Evolutionary conservation across 306 rosid species (phyloP).

Genomic region (Gynostemma pentaphyllum): DNA sequence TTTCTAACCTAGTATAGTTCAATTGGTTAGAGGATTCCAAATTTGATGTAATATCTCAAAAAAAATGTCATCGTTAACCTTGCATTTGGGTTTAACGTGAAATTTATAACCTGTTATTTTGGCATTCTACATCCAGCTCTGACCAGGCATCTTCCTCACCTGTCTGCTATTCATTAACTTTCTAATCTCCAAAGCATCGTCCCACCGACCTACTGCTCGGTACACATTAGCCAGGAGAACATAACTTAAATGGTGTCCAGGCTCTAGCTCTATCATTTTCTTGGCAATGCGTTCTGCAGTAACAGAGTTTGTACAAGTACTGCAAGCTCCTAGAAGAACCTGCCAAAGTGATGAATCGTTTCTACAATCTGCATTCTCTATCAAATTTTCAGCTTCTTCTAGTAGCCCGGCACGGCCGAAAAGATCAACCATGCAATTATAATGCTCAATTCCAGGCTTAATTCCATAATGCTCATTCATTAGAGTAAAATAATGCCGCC

Average conservation of each 20-base stretch:
- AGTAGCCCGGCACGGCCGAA: slow-evolving; percentile 70
- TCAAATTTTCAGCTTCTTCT: slow-evolving; percentile 69
- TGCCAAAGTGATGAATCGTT: slow-evolving; percentile 58
- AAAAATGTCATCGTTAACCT: neutral
- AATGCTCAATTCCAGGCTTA: slow-evolving; percentile 65
- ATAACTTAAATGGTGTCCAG: slow-evolving; percentile 62
- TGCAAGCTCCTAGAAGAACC: slow-evolving; percentile 86
- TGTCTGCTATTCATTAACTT: slow-evolving; percentile 68
- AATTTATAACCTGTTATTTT: slow-evolving; percentile 18
- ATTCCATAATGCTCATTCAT: slow-evolving; percentile 50
- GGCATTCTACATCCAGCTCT: slow-evolving; percentile 66
- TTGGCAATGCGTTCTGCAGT: slow-evolving; percentile 73
- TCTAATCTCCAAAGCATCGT: slow-evolving; percentile 56
- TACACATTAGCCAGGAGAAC: slow-evolving; percentile 69
- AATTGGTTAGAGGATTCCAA: too few relatives aligned
- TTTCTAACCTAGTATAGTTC: too few relatives aligned
- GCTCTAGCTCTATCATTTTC: slow-evolving; percentile 65
- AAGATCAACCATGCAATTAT: slow-evolving; percentile 73
- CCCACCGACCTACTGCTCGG: slow-evolving; percentile 69
- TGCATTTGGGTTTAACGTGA: neutral
- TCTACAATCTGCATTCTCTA: slow-evolving; percentile 58
- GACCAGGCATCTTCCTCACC: slow-evolving; percentile 62
- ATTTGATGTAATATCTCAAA: too few relatives aligned
- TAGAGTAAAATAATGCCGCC: slow-evolving; percentile 37
- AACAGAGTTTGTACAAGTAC: slow-evolving; percentile 34